Base-by-base conservation (phyloP, 2,329 filamentous ascomycete species). In the Coniella vitis region DNA sequence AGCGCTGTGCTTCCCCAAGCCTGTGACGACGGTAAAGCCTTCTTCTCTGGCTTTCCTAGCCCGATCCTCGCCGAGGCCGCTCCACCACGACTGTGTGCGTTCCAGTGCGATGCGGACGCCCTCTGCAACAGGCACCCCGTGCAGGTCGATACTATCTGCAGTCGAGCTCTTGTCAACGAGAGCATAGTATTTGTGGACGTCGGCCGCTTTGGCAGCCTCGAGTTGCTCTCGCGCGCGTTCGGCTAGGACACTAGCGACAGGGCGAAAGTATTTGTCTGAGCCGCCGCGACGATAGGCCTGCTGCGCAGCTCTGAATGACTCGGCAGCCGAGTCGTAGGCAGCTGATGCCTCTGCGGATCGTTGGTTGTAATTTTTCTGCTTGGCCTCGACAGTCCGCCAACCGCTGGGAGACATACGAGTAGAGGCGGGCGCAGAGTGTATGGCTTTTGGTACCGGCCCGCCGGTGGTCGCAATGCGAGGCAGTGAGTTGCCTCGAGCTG, bases 121-220 rank as follows among this genome's bases (percentile, higher is more conserved):
- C 63, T 95, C 87, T 42, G 81, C 73, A 1, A 96, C 90, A 38
- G 76, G 82, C 4, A 95, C 81, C 5, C 89, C 88, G 63, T 97
- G 91, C 21, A 97, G 70, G 64, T 97, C 91, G 7, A 94, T 71
- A 17, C 74, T 69, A 1, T 66, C 71, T 1, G 63, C 52, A 0
- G 73, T 75, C 44, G 87, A 90, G 60, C 90, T 84, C 9, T 68
- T 62, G 10, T 82, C 74, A 1, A 91, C 90, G 3, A 84, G 72
- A 0, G 76, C 66, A 58, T 93, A 85, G 1, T 89, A 87, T 1
- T 82, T 82, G 0, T 72, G 72, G n/a, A 81, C 81, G 16, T 72
- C 72, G n/a, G 81, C 76, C 16, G 70, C 69, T 53, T 78, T 76
- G 2, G 82, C 77, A 38, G 71, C 70, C 12, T 72, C 74, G 4